Conservation (phyloP, 805 yeast species). For the Komagataella mondaviorum region DNA sequence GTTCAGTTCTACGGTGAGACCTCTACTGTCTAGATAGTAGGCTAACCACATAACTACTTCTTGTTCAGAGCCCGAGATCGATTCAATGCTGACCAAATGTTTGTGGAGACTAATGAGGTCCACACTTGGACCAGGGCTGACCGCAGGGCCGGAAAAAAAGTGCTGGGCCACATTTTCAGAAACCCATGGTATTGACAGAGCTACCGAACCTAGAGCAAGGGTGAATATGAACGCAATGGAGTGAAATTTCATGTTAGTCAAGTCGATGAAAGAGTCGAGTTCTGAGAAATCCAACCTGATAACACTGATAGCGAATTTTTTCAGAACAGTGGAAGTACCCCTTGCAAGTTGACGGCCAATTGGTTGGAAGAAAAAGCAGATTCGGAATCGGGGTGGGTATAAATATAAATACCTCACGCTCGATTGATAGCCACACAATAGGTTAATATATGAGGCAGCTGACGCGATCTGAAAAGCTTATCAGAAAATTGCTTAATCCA, state of each 20-base stretch:
- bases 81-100: conserved; percentile 18
- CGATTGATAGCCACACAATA: no score
- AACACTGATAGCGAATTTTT: background rate
- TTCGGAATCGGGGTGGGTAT: background rate
- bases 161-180: background rate
- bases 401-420: background rate
- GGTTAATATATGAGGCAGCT: background rate
- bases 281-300: background rate
- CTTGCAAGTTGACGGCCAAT: no score
- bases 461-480: background rate
- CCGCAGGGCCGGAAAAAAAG: background rate
- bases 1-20: conserved; percentile 39
- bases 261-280: background rate
- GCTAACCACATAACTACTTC: conserved; percentile 25
- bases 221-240: background rate
- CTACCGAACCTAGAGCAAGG: background rate
- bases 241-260: background rate
- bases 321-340: background rate
- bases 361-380: background rate
- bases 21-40: conserved; percentile 23
- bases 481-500: background rate
- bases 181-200: background rate
- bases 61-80: conserved; percentile 21
- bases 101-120: conserved; percentile 16
- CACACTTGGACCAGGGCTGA: background rate